phyloP scores from a whole-genome alignment of 1,139 yeast genomes.

The Sugiyamaella grinbergsii region DNA sequence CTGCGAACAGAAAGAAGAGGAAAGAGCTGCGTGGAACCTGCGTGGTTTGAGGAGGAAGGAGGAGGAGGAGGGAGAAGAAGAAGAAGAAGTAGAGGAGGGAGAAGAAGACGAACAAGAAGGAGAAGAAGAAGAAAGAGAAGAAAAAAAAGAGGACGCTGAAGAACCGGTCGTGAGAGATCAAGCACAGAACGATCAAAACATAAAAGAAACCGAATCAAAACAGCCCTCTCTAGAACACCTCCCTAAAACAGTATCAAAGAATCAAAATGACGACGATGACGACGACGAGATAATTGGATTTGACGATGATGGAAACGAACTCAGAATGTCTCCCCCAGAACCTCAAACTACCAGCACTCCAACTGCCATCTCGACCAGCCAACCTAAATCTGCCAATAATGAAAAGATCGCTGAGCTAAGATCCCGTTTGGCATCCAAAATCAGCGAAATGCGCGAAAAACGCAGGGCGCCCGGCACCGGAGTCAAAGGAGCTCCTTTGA shows the following conservation, averaged over 20 bases:
- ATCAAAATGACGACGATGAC: conserved; percentile 26
- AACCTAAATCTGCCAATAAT: conserved; percentile 21
- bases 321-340: conserved; percentile 31
- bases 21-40: too few species aligned
- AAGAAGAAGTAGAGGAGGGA: conserved; percentile 20
- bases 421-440: conserved; percentile 71
- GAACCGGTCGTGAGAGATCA: too few species aligned
- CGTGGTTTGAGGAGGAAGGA: too few species aligned
- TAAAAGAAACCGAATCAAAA: not conserved
- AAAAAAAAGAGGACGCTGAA: conserved; percentile 19
- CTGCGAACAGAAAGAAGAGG: too few species aligned
- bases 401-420: conserved; percentile 61
- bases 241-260: not conserved
- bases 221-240: not conserved
- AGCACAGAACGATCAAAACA: too few species aligned
- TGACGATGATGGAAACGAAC: conserved; percentile 78
- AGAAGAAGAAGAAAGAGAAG: conserved; percentile 23
- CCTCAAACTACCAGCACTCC: conserved; percentile 5
- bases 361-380: conserved; percentile 1
- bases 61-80: conserved; percentile 26
- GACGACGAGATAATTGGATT: conserved; percentile 56
- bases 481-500: conserved; percentile 76
- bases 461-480: conserved; percentile 92
- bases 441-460: conserved; percentile 67
- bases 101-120: conserved; percentile 13